These are phyloP conservation scores for Aspergillus sclerotialis DNA, from an alignment of 2,329 filamentous ascomycete genomes.

Conservation along the genomic window DNA sequence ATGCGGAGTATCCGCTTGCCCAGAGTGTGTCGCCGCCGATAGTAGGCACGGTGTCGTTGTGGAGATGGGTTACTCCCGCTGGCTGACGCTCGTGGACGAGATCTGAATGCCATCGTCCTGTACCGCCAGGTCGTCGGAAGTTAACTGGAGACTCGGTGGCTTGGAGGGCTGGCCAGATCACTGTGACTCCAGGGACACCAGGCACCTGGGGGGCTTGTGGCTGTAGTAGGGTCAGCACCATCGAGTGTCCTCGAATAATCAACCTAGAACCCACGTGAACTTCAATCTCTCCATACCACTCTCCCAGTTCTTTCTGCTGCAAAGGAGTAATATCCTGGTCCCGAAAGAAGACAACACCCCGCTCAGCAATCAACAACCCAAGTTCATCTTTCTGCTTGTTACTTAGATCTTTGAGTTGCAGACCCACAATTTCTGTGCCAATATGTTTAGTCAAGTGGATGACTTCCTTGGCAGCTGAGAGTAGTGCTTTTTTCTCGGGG, in stretches of 20 bases:
- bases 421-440: slow-evolving; percentile 57
- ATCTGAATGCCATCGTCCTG: slow-evolving; percentile 63
- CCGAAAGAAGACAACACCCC: slow-evolving; percentile 62
- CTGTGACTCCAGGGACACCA: slow-evolving; percentile 56
- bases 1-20: slow-evolving; percentile 64
- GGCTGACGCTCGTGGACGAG: slow-evolving; percentile 66
- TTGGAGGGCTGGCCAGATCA: slow-evolving; percentile 64
- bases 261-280: slow-evolving; percentile 50
- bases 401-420: slow-evolving; percentile 57
- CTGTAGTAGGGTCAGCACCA: slow-evolving; percentile 27
- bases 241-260: not conserved
- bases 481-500: slow-evolving; percentile 54
- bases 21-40: slow-evolving; percentile 66
- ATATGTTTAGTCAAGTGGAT: slow-evolving; percentile 57
- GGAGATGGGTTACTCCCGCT: slow-evolving; percentile 62
- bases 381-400: slow-evolving; percentile 56
- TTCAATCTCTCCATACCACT: slow-evolving; percentile 59
- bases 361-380: slow-evolving; percentile 55
- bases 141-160: slow-evolving; percentile 54
- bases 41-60: slow-evolving; percentile 60
- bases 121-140: slow-evolving; percentile 62
- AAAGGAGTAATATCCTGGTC: slow-evolving; percentile 56
- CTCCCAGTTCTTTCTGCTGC: slow-evolving; percentile 56
- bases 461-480: slow-evolving; percentile 57
- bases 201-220: slow-evolving; percentile 67